Percentiles rank a stretch among this genome's conserved stretches.
These are phyloP conservation scores for Colletotrichum eremochloae DNA, from an alignment of 2,329 filamentous ascomycete species.

Conservation along the genomic window DNA sequence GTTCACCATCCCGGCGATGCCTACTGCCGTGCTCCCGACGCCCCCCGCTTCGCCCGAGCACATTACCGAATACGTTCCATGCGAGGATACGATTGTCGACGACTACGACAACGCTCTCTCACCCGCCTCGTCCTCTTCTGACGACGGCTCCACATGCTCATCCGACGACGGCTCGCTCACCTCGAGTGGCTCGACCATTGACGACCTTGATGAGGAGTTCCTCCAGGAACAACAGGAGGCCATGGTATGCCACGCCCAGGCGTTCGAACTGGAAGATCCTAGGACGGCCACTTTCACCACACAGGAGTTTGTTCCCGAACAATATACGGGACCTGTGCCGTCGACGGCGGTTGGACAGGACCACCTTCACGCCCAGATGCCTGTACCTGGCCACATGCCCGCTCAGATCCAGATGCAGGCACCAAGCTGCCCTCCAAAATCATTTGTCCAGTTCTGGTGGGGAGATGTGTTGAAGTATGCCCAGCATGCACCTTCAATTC, in stretches of 20 bases:
- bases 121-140: constrained; percentile 58
- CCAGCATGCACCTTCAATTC: constrained; percentile 62
- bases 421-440: constrained; percentile 59
- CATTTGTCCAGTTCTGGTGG: constrained; percentile 62
- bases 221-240: constrained; percentile 59
- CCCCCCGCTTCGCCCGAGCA: constrained; percentile 59
- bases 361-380: constrained; percentile 48
- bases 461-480: constrained; percentile 68
- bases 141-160: constrained; percentile 57
- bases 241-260: constrained; percentile 57
- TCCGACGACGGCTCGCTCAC: constrained; percentile 69
- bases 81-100: constrained; percentile 60
- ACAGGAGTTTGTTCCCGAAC: constrained; percentile 62
- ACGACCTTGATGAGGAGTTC: constrained; percentile 65
- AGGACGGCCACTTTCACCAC: constrained; percentile 56
- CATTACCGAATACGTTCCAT: constrained; percentile 60
- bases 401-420: constrained; percentile 51
- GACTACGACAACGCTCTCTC: constrained; percentile 63
- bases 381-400: constrained; percentile 53
- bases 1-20: constrained; percentile 71
- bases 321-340: constrained; percentile 58
- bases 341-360: constrained; percentile 45
- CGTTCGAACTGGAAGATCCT: constrained; percentile 63
- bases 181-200: constrained; percentile 66
- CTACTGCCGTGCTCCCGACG: constrained; percentile 53